Evolutionary conservation across 192 early-diverging fungal genomes (phyloP).

Genomic region (Backusella psychrophila): DNA sequence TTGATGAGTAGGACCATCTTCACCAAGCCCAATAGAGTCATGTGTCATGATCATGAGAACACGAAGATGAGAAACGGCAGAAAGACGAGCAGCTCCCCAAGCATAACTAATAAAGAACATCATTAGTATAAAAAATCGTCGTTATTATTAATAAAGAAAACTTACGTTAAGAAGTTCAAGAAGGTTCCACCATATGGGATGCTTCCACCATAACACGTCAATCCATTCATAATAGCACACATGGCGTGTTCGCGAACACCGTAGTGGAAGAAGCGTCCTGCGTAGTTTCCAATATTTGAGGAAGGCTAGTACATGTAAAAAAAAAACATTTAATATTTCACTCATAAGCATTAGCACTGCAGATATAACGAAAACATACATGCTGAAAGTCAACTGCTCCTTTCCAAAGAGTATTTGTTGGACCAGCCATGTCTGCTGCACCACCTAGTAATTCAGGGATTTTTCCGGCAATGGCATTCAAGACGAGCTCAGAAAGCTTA

Average conservation of each 20-base stretch:
- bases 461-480: slow-evolving; percentile 74
- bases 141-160: not conserved
- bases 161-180: slow-evolving; percentile 79
- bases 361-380: slow-evolving; percentile 16
- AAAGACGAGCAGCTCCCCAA: slow-evolving; percentile 80
- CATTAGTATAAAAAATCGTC: not conserved
- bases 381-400: slow-evolving; percentile 87
- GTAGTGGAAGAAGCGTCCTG: slow-evolving; percentile 86
- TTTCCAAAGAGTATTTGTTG: slow-evolving; percentile 94
- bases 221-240: slow-evolving; percentile 87
- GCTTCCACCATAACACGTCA: slow-evolving; percentile 79
- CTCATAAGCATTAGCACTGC: not conserved
- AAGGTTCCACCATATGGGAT: slow-evolving; percentile 89
- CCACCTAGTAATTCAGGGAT: slow-evolving; percentile 89
- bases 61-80: slow-evolving; percentile 82
- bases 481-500: slow-evolving; percentile 79
- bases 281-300: slow-evolving; percentile 70
- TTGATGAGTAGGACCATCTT: slow-evolving; percentile 99
- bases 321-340: not conserved
- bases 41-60: slow-evolving; percentile 97
- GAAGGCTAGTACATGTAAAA: slow-evolving; percentile 8
- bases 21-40: slow-evolving; percentile 97
- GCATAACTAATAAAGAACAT: slow-evolving; percentile 50
- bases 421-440: slow-evolving; percentile 93
- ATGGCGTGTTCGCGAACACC: slow-evolving; percentile 98